A percentile compares a stretch with the other conserved stretches of the same genome.
Evolutionary conservation across 345 rosid genomes (phyloP).

Genomic region (Schrenkiella parvula): DNA sequence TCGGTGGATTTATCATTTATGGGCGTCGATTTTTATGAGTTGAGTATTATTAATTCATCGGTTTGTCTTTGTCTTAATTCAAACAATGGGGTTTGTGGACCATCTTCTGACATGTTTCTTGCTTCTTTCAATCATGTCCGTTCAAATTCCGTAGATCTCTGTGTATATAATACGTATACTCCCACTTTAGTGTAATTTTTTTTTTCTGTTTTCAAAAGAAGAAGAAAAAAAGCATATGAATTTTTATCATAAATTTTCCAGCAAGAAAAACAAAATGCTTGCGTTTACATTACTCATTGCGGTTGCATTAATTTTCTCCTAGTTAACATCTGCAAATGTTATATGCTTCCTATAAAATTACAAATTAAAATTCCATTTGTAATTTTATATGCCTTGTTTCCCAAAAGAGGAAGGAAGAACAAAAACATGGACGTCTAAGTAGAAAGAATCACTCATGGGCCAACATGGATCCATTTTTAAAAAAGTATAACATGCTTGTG

Average conservation of each 20-base stretch:
- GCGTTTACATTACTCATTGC: too few species aligned
- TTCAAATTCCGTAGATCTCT: background rate
- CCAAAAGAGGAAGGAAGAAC: too few species aligned
- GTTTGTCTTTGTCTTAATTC: conserved; percentile 7
- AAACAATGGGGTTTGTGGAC: conserved; percentile 25
- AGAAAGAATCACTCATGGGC: background rate
- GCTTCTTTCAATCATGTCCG: conserved; percentile 4
- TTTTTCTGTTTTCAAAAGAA: background rate
- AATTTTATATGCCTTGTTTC: too few species aligned
- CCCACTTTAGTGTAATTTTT: background rate
- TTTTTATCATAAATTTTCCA: background rate
- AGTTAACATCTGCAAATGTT: too few species aligned
- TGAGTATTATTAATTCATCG: background rate
- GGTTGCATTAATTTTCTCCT: too few species aligned
- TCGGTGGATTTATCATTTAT: conserved; percentile 8
- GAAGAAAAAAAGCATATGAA: background rate
- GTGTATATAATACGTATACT: conserved; percentile 10
- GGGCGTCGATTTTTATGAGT: background rate
- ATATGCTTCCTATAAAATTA: too few species aligned
- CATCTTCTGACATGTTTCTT: conserved; percentile 27
- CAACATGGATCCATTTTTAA: background rate
- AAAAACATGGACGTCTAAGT: too few species aligned
- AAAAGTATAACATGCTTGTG: background rate
- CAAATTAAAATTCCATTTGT: too few species aligned
- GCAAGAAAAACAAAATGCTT: background rate